Evolutionary conservation across 352 stramenopile genomes (phyloP).

Genomic region (Pythium guiyangense): DNA sequence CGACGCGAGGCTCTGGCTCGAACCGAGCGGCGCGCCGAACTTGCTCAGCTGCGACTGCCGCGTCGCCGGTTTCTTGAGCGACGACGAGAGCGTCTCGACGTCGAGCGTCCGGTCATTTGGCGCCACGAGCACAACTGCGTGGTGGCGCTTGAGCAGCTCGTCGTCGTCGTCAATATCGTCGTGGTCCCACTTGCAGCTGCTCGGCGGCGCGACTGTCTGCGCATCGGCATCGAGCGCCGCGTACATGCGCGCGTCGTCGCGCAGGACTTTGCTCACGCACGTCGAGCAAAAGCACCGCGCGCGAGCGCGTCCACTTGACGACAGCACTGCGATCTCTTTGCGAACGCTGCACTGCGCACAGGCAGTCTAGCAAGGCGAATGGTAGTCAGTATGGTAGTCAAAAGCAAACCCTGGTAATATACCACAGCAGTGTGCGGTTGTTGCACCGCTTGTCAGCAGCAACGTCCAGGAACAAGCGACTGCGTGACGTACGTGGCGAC

Average conservation of each 20-base stretch:
- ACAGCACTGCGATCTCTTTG: conserved; percentile 36
- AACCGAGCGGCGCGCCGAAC: conserved; percentile 11
- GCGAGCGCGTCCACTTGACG: conserved; percentile 5
- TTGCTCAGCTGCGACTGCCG: conserved; percentile 12
- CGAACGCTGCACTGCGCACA: conserved; percentile 43
- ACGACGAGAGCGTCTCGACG: conserved; percentile 8
- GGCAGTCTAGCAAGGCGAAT: too few species aligned
- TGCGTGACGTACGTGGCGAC: conserved; percentile 32
- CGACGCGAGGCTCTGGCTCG: conserved; percentile 7
- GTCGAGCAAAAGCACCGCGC: conserved; percentile 57
- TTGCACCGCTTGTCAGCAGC: too few species aligned
- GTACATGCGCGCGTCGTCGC: conserved; percentile 45
- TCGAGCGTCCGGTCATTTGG: conserved; percentile 17
- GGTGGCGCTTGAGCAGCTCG: conserved; percentile 15
- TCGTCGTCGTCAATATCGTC: conserved; percentile 40
- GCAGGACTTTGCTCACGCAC: conserved; percentile 47
- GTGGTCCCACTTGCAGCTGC: conserved; percentile 25
- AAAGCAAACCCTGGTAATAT: too few species aligned
- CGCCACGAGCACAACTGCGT: conserved; percentile 25
- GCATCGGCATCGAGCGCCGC: conserved; percentile 31
- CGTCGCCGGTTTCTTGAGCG: conserved; percentile 2
- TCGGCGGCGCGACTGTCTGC: background rate
- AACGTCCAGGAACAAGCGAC: too few species aligned
- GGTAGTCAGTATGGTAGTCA: too few species aligned
- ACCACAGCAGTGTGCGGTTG: too few species aligned